phyloP scores from a whole-genome alignment of 768 basidiomycete genomes.

The Tephrocybe sp. region DNA sequence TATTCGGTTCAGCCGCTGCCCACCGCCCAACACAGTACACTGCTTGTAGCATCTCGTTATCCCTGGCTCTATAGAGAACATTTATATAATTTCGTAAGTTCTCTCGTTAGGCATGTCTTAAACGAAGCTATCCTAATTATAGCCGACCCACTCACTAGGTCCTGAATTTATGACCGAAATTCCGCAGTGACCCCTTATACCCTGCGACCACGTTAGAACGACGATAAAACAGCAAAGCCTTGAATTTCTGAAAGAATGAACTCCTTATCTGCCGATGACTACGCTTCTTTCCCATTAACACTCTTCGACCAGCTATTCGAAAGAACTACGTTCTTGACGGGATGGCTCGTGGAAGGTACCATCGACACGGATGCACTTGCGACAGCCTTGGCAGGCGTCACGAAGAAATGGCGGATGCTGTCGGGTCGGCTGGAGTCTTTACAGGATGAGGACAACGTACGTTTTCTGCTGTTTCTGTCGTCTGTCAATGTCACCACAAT shows the following conservation, averaged over 20 bases:
- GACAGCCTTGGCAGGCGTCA: slow-evolving; percentile 29
- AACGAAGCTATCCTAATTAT: too few species aligned
- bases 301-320: slow-evolving; percentile 38
- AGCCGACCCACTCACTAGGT: background rate
- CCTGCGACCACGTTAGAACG: too few species aligned
- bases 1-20: too few species aligned
- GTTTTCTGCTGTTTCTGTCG: slow-evolving; percentile 3
- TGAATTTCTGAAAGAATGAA: slow-evolving; percentile 6
- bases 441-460: slow-evolving; percentile 19
- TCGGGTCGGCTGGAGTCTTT: slow-evolving; percentile 28
- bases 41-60: too few species aligned
- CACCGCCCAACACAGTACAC: too few species aligned
- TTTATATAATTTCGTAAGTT: too few species aligned
- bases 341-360: slow-evolving; percentile 42
- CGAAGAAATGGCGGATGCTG: slow-evolving; percentile 32
- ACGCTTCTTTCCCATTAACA: slow-evolving; percentile 29
- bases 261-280: slow-evolving; percentile 1
- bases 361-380: slow-evolving; percentile 33
- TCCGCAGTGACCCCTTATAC: background rate
- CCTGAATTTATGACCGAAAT: background rate
- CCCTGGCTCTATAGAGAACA: too few species aligned
- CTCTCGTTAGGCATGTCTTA: too few species aligned
- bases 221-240: background rate
- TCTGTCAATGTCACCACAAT: background rate
- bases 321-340: slow-evolving; percentile 37